These are phyloP conservation scores for Eucalyptus sp. DNA, from an alignment of 345 rosid species.

Conservation along the genomic window DNA sequence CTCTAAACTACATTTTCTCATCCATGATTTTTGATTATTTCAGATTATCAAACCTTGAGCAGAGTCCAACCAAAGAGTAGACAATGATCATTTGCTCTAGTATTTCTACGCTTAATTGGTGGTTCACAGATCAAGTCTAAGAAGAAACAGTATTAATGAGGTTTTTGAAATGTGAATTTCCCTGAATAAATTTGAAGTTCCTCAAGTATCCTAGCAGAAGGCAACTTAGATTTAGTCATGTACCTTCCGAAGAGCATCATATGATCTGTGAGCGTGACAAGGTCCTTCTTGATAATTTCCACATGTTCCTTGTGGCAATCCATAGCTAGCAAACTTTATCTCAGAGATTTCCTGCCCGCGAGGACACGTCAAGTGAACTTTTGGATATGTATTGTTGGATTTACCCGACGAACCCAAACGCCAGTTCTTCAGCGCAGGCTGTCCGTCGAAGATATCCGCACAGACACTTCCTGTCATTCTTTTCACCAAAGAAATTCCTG, in stretches of 20 bases:
- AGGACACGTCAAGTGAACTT: constrained; percentile 32
- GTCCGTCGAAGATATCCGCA: constrained; percentile 1
- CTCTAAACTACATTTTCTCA: not conserved
- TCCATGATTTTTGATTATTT: not conserved
- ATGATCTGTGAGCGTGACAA: constrained; percentile 57
- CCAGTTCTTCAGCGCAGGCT: not conserved
- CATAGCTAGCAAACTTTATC: constrained; percentile 64
- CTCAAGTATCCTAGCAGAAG: not conserved
- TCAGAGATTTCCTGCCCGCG: constrained; percentile 38
- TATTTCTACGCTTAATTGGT: not conserved
- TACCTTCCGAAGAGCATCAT: constrained; percentile 26
- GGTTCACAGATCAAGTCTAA: not conserved
- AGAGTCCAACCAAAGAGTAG: not conserved
- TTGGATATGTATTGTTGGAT: not conserved
- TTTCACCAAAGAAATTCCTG: constrained; percentile 11
- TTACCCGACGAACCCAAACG: not conserved
- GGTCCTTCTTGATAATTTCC: constrained; percentile 43
- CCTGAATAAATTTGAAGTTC: not conserved
- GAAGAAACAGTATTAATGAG: not conserved
- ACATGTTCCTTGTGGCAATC: constrained; percentile 46
- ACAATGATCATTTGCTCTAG: not conserved
- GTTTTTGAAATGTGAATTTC: not conserved
- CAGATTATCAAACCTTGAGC: not conserved
- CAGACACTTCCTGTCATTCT: constrained; percentile 19
- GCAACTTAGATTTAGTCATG: not conserved